Base-by-base conservation (phyloP, 202 grass and related monocot species). In the Cymbopogon flexuosus region DNA sequence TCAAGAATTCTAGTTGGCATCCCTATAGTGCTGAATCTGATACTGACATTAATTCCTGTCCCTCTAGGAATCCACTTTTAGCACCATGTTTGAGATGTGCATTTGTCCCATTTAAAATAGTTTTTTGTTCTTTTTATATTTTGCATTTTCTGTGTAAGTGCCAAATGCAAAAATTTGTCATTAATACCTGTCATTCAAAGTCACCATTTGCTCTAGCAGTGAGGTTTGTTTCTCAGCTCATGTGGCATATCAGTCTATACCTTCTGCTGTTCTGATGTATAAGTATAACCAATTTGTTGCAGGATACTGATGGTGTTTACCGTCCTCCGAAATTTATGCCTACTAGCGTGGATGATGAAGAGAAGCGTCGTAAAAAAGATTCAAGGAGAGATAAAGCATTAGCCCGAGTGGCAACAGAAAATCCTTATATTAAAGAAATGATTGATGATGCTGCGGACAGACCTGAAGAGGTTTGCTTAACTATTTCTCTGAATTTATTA, bases 251-350 rank as follows among this genome's bases (percentile, higher is more conserved):
- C 39, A 41, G 39, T 41, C 39, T 41, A 41, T 41, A 10, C 8
- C 9, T 41, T 10, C 39, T 85, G 39, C 39, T 41, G 9, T 41
- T 41, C 39, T 41, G 39, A 41, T 41, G 39, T 40, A 40, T 9
- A 41, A 41, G 1, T 41, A 10, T 41, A 41, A 41, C 39, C 39
- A 10, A 9, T 41, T 41, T 41, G 39, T 41, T 41, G 81, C 65
- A 89, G 82, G 78, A 58, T 69, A 78, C 85, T 19, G 87, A 77
- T 81, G 82, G 87, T 49, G 14, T 98, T 37, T 98, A 98, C 73
- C 83, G 74, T 62, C 96, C 92, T 29, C 96, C 88, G 0, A 91
- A 84, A 83, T 87, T 95, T 90, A 86, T 88, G 68, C 90, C 92
- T 72, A 72, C 88, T 79, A 84, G 1, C 39, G 83, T 89, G 83